phyloP scores from a whole-genome alignment of 345 rosid genomes.

The Sonneratia alba region DNA sequence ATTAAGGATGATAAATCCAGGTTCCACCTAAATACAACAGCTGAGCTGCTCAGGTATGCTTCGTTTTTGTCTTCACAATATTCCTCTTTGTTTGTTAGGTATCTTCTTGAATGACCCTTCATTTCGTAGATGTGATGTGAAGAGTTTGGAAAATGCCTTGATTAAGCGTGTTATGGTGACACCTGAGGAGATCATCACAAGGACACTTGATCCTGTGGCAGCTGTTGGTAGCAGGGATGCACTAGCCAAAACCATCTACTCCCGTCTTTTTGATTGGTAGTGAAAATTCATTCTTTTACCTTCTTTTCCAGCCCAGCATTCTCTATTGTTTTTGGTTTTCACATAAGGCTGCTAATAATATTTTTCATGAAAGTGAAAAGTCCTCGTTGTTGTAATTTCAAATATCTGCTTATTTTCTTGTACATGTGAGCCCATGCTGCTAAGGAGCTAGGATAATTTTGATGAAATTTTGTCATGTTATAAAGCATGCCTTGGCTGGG shows the following conservation, averaged over 20 bases:
- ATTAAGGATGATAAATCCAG: constrained; percentile 85
- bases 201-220: constrained; percentile 85
- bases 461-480: background rate
- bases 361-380: background rate
- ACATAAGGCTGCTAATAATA: background rate
- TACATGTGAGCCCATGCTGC: background rate
- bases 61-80: constrained; percentile 9
- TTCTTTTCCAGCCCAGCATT: background rate
- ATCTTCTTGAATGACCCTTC: constrained; percentile 7
- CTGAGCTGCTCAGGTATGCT: constrained; percentile 82
- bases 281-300: constrained; percentile 11
- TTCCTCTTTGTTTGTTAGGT: constrained; percentile 10
- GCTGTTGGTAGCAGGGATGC: constrained; percentile 95
- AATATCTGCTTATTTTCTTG: background rate
- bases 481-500: background rate
- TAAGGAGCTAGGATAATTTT: background rate
- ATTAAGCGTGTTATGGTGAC: constrained; percentile 99
- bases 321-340: background rate
- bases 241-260: constrained; percentile 85
- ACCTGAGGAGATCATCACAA: constrained; percentile 96
- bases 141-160: constrained; percentile 87
- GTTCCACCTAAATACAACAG: constrained; percentile 69
- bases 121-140: constrained; percentile 63
- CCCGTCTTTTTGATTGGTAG: constrained; percentile 99
- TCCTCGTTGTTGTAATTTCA: background rate